Evolutionary conservation across 2,329 filamentous ascomycete species (phyloP).

Genomic region (Hypomyces perniciosus): DNA sequence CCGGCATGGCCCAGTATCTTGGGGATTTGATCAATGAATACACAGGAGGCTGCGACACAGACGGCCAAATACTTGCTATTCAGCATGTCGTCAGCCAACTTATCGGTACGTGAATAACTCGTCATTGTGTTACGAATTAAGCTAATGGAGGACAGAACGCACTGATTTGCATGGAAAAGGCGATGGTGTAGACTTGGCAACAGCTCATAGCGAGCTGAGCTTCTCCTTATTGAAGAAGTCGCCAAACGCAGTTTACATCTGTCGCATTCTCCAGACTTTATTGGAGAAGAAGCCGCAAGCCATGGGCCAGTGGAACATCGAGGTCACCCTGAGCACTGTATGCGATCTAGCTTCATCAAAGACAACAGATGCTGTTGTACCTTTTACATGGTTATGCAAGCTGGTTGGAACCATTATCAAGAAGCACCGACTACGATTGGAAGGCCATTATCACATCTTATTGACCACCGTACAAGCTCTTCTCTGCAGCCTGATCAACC

Average conservation of each 20-base stretch:
- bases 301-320: conserved; percentile 55
- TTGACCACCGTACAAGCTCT: conserved; percentile 49
- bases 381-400: conserved; percentile 44
- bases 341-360: conserved; percentile 26
- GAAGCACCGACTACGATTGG: conserved; percentile 54
- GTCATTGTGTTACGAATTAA: no score
- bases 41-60: conserved; percentile 23
- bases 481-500: conserved; percentile 44
- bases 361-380: conserved; percentile 24
- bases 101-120: conserved; percentile 25
- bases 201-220: conserved; percentile 37
- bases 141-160: conserved; percentile 22
- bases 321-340: conserved; percentile 44
- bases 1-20: conserved; percentile 33
- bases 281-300: conserved; percentile 44
- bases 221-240: conserved; percentile 28
- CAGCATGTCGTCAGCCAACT: conserved; percentile 36
- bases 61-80: conserved; percentile 40
- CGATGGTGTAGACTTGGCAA: conserved; percentile 33
- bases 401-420: conserved; percentile 52
- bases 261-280: conserved; percentile 38
- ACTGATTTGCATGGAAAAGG: conserved; percentile 22
- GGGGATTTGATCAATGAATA: conserved; percentile 30
- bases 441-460: conserved; percentile 57
- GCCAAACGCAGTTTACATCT: conserved; percentile 32